Evolutionary conservation across 805 yeast genomes (phyloP).

Genomic region (Metschnikowia aberdeeniae): DNA sequence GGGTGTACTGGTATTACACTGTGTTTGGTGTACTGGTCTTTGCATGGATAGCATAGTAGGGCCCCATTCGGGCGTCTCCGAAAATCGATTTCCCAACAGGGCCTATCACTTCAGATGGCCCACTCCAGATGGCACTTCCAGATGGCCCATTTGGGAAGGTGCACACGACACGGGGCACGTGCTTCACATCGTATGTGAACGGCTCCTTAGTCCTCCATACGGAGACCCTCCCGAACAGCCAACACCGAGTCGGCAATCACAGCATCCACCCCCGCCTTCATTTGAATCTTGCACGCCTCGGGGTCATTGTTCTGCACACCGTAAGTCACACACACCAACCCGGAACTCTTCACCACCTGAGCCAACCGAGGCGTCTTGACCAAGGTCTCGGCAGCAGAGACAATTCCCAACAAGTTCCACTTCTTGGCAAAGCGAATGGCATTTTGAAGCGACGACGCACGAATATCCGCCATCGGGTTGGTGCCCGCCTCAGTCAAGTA

Average conservation of each 20-base stretch:
- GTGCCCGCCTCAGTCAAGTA: slow-evolving; percentile 90
- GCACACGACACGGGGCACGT: too few species aligned
- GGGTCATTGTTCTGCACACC: slow-evolving; percentile 85
- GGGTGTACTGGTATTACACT: too few species aligned
- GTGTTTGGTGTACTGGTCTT: too few species aligned
- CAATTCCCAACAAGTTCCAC: slow-evolving; percentile 91
- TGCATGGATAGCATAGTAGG: too few species aligned
- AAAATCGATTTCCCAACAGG: too few species aligned
- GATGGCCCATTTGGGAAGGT: too few species aligned
- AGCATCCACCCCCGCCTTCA: slow-evolving; percentile 95
- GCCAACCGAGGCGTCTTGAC: slow-evolving; percentile 89
- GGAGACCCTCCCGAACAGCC: slow-evolving; percentile 84
- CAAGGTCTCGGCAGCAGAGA: slow-evolving; percentile 81
- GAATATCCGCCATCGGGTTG: slow-evolving; percentile 75
- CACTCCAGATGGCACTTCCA: too few species aligned
- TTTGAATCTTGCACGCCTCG: slow-evolving; percentile 74
- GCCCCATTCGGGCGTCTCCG: too few species aligned
- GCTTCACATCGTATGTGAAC: too few species aligned
- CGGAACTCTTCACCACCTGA: slow-evolving; percentile 84
- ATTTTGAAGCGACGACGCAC: slow-evolving; percentile 84
- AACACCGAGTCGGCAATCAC: slow-evolving; percentile 95
- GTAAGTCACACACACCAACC: slow-evolving; percentile 89
- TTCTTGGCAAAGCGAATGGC: slow-evolving; percentile 86
- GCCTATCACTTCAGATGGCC: too few species aligned
- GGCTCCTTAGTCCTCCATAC: slow-evolving; percentile 22